A percentile compares a stretch with the other conserved stretches of the same genome.
phyloP scores from a whole-genome alignment of 176 grass and related monocot species.

The Pharus latifolius region DNA sequence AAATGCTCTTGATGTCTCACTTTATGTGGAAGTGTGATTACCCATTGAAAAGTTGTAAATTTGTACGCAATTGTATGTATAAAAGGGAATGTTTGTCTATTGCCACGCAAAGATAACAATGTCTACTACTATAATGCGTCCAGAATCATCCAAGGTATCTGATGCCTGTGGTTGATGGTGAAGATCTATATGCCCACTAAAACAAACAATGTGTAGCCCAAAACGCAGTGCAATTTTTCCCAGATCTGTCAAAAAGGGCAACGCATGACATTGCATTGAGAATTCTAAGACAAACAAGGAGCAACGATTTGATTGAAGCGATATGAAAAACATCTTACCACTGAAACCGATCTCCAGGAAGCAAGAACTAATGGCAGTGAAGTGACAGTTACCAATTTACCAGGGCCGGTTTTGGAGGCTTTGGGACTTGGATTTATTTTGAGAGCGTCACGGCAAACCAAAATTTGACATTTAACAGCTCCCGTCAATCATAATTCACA shows the following conservation, averaged over 20 bases:
- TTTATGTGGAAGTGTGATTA: slow-evolving; percentile 11
- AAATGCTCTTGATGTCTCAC: not conserved
- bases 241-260: slow-evolving; percentile 6
- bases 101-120: not conserved
- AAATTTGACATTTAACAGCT: slow-evolving; percentile 10
- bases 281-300: slow-evolving; percentile 4
- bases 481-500: slow-evolving; percentile 11
- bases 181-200: slow-evolving; percentile 16
- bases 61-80: not conserved
- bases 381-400: slow-evolving; percentile 4
- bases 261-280: slow-evolving; percentile 1
- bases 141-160: slow-evolving; percentile 35
- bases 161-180: slow-evolving; percentile 16
- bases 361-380: slow-evolving; percentile 26
- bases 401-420: not conserved
- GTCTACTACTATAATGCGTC: not conserved
- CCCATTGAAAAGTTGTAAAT: not conserved
- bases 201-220: not conserved
- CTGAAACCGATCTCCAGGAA: slow-evolving; percentile 23
- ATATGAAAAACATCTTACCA: not conserved
- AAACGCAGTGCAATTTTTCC: not conserved
- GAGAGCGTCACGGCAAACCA: not conserved
- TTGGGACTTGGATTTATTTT: slow-evolving; percentile 29
- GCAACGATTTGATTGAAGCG: slow-evolving; percentile 32
- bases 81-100: not conserved